Base-by-base conservation (phyloP, 2,329 filamentous ascomycete species). In the Fonsecaea nubica region DNA sequence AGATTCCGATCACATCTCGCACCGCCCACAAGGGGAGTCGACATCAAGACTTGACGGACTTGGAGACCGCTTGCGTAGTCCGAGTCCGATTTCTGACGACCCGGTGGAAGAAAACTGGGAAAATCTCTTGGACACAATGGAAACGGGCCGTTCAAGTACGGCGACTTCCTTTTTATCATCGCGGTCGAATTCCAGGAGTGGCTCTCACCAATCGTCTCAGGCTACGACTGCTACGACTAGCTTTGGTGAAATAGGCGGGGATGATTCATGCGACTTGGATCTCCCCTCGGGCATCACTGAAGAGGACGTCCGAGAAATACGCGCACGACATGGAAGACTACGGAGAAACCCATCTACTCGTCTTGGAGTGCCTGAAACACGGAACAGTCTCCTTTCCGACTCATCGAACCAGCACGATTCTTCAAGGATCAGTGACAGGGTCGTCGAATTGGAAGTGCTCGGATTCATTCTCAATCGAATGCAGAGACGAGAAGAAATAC, bases 1-100 rank as follows among this genome's bases (percentile, higher is more conserved):
- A 52, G 75, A 78, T 36, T 75, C 79, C 63, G 75, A 76, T 38
- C 75, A 78, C 69, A 75, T 67, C 25, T 72, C 68, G 8, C 69
- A 64, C 32, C 70, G 67, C 18, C 71, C 64, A 12, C 33, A 56
- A 55, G 61, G 60, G n/a, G 63, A 42, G n/a, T 45, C 72, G 21
- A 65, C 62, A 52, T 71, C 75, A 13, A 63, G 66, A 58, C 69
- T 90, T 1, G 89, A 96, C 77, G 92, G 92, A 3, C 85, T 97
- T 15, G 93, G 92, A 42, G 92, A 97, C 78, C 90, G 93, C 65
- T 87, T 92, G 69, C 88, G 92, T 72, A 96, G 92, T 77, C 80
- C 92, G n/a, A 93, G 90, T 75, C 89, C 90, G 12, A 48, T 58
- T 7, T 67, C 69, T 18, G 64, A 67, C 36, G 57, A 52, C 25